These are phyloP conservation scores for Penicillium coffeae DNA, from an alignment of 495 filamentous ascomycete species.

Conservation along the genomic window DNA sequence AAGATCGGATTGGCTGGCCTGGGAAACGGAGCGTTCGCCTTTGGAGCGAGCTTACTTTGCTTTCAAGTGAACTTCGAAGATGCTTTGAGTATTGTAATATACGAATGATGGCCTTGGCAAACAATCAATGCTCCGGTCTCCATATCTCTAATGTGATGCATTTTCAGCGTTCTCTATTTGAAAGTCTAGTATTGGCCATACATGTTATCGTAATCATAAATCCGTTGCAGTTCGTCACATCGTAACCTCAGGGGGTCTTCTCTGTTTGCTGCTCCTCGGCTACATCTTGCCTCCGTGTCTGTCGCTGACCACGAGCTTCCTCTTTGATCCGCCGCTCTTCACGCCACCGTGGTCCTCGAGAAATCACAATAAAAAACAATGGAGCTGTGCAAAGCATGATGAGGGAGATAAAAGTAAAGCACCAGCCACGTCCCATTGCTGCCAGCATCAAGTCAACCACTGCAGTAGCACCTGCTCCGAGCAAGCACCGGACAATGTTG, in stretches of 20 bases:
- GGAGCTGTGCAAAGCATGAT: slow-evolving; percentile 53
- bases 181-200: no score
- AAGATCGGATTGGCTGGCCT: slow-evolving; percentile 91
- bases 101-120: not conserved
- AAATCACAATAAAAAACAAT: slow-evolving; percentile 43
- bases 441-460: slow-evolving; percentile 63
- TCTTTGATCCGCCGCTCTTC: no score
- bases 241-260: not conserved
- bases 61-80: slow-evolving; percentile 28
- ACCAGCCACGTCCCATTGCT: slow-evolving; percentile 64
- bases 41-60: slow-evolving; percentile 63
- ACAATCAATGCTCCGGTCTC: no score
- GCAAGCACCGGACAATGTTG: slow-evolving; percentile 63
- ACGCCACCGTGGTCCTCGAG: slow-evolving; percentile 34
- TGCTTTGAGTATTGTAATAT: not conserved
- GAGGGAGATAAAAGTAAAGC: slow-evolving; percentile 61
- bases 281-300: no score
- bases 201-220: no score
- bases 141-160: no score
- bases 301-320: no score
- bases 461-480: slow-evolving; percentile 65
- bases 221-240: no score
- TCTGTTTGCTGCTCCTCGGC: not conserved
- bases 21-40: slow-evolving; percentile 78
- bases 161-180: no score